These are phyloP conservation scores for Saccharomyces pastorianus DNA, from an alignment of 1,139 yeast genomes.

Conservation along the genomic window DNA sequence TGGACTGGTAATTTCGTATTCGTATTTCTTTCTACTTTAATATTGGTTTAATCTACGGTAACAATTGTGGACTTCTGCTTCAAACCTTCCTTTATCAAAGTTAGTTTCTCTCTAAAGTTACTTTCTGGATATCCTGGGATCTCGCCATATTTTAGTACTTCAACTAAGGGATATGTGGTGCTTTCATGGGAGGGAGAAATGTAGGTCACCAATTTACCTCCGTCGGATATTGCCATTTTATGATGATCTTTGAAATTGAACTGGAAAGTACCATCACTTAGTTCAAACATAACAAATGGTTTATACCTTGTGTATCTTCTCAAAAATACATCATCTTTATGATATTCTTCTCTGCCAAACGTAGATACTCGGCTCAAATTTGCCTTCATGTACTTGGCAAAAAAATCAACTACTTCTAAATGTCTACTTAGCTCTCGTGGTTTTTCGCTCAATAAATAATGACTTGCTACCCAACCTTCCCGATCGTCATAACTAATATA, in stretches of 20 bases:
- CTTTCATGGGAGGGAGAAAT: conserved; percentile 71
- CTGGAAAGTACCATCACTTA: conserved; percentile 88
- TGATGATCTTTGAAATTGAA: conserved; percentile 94
- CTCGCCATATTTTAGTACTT: conserved; percentile 53
- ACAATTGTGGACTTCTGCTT: conserved; percentile 31
- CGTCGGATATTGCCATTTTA: conserved; percentile 70
- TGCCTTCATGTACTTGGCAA: conserved; percentile 75
- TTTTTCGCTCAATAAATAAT: conserved; percentile 46
- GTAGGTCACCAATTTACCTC: conserved; percentile 71
- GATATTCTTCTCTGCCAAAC: conserved; percentile 35
- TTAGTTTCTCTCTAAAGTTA: conserved; percentile 38
- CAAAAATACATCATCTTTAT: conserved; percentile 58
- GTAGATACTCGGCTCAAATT: conserved; percentile 69
- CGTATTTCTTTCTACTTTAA: conserved; percentile 29
- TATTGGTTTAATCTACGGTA: conserved; percentile 14
- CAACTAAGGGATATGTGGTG: conserved; percentile 58
- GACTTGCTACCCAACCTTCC: conserved; percentile 70
- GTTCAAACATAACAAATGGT: conserved; percentile 81
- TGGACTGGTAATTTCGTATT: background rate
- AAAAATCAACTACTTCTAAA: conserved; percentile 74
- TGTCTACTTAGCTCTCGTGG: conserved; percentile 61
- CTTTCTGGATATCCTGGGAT: conserved; percentile 57
- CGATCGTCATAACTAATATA: conserved; percentile 48
- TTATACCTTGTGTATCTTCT: conserved; percentile 75
- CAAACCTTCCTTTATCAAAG: conserved; percentile 28